Conservation (phyloP, 805 yeast species). For the Sugiyamaella marilandica region DNA sequence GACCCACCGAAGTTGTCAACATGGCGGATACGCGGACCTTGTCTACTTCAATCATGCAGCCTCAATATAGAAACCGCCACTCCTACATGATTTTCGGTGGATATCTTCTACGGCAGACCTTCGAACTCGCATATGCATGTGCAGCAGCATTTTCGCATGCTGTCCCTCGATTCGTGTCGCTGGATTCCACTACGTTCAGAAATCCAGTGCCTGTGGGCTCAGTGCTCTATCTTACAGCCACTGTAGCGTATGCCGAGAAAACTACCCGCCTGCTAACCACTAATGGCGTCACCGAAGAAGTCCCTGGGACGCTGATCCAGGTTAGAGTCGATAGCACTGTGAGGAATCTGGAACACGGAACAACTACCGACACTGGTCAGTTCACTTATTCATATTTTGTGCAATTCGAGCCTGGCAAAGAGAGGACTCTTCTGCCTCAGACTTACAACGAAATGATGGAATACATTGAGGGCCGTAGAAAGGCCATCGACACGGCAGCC, state of each 20-base stretch:
- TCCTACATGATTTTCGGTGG: conserved; percentile 96
- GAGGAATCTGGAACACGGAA: conserved; percentile 57
- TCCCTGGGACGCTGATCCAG: conserved; percentile 73
- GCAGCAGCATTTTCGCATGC: conserved; percentile 85
- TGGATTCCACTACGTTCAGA: conserved; percentile 86
- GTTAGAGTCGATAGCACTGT: conserved; percentile 83
- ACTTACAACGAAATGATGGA: conserved; percentile 90
- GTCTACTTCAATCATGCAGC: conserved; percentile 89
- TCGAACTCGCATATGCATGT: conserved; percentile 89
- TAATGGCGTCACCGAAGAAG: conserved; percentile 18
- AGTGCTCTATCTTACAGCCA: conserved; percentile 75
- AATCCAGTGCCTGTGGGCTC: conserved; percentile 96
- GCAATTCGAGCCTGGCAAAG: conserved; percentile 18
- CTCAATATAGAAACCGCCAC: conserved; percentile 92
- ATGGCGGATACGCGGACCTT: conserved; percentile 69
- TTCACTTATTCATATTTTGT: conserved; percentile 88
- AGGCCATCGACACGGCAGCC: conserved; percentile 76
- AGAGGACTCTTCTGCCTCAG: conserved; percentile 71
- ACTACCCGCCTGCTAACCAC: conserved; percentile 36
- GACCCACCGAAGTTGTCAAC: conserved; percentile 50
- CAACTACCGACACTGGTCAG: conserved; percentile 70
- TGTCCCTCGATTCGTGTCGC: conserved; percentile 81
- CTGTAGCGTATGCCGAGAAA: conserved; percentile 83
- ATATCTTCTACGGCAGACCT: conserved; percentile 83
- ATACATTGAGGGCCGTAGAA: conserved; percentile 83